Percentiles rank a stretch among this genome's conserved stretches.
phyloP scores from a whole-genome alignment of 2,329 filamentous ascomycete genomes.

The Colletotrichum sp. region DNA sequence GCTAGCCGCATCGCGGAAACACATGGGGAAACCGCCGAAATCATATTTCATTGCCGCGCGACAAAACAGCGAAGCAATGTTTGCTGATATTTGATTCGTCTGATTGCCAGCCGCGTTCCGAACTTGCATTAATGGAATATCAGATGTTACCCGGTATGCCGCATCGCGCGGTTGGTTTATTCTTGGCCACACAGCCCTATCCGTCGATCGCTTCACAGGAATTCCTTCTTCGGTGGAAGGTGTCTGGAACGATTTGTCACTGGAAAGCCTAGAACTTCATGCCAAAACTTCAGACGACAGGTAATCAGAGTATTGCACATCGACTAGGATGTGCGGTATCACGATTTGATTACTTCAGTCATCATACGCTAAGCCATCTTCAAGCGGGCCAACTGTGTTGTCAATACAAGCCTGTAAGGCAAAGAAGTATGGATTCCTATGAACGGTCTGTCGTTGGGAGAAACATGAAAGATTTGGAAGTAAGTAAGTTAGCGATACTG shows the following conservation, averaged over 20 bases:
- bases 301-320: neutral
- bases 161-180: neutral
- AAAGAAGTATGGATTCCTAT: too few relatives aligned
- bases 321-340: neutral
- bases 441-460: too few relatives aligned
- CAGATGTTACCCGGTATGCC: neutral
- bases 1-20: neutral
- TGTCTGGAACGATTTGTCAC: neutral
- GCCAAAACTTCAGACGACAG: neutral
- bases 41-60: neutral
- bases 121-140: neutral
- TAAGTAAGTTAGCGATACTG: too few relatives aligned
- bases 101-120: neutral
- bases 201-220: neutral
- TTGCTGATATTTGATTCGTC: neutral
- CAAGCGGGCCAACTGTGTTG: neutral
- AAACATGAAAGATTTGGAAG: too few relatives aligned
- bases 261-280: neutral
- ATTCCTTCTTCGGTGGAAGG: neutral
- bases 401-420: too few relatives aligned
- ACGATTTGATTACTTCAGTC: fast-evolving
- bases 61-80: neutral
- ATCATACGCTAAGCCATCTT: neutral
- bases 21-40: neutral
- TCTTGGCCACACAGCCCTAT: neutral